phyloP scores from a whole-genome alignment of 805 yeast species.

The Monosporozyma unispora region DNA sequence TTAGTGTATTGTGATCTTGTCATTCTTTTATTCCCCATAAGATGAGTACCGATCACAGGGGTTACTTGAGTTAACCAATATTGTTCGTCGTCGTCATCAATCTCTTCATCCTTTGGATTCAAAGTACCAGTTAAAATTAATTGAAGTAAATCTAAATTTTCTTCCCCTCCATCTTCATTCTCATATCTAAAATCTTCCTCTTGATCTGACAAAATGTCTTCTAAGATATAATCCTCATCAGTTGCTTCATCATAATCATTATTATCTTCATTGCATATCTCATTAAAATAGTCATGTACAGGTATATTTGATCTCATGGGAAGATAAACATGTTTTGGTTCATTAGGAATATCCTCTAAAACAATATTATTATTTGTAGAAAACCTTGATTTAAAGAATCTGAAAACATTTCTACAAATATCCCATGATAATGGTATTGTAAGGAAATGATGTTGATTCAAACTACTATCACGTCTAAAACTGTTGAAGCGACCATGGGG shows the following conservation, averaged over 20 bases:
- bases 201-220: not conserved
- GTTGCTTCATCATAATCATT: not conserved
- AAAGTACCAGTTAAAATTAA: not conserved
- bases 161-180: not conserved
- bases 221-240: conserved; percentile 1
- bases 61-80: not conserved
- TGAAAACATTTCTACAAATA: not conserved
- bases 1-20: not conserved
- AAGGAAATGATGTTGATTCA: not conserved
- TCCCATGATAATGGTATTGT: not conserved
- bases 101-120: not conserved
- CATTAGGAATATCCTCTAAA: not conserved
- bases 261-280: not conserved
- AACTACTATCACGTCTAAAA: not conserved
- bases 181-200: not conserved
- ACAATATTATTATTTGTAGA: not conserved
- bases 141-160: not conserved
- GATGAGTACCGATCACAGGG: not conserved
- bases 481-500: not conserved
- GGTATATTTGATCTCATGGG: not conserved
- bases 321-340: not conserved
- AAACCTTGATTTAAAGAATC: not conserved
- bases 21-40: not conserved
- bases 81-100: conserved; percentile 1
- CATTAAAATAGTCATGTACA: not conserved